Percentiles rank a stretch among this genome's conserved stretches.
phyloP scores from a whole-genome alignment of 495 filamentous ascomycete species.

The Oidiodendron maius region DNA sequence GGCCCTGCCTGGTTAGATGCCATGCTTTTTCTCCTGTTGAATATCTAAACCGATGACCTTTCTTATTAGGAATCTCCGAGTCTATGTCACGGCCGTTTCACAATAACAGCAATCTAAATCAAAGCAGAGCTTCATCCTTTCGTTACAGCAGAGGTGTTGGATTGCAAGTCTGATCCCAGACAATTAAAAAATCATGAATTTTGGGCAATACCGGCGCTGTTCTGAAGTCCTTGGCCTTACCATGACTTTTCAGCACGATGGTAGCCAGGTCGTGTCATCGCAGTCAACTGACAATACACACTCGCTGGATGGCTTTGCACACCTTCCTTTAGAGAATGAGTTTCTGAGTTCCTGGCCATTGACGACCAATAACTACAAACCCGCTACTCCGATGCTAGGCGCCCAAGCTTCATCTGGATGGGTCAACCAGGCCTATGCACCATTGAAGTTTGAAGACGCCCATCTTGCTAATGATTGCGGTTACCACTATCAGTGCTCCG shows the following conservation, averaged over 20 bases:
- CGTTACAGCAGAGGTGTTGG: conserved; percentile 12
- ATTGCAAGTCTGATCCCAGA: conserved; percentile 1
- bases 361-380: conserved; percentile 6
- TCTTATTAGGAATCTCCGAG: conserved; percentile 17
- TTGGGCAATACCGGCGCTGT: conserved; percentile 9
- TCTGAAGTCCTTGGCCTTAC: conserved; percentile 12
- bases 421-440: conserved; percentile 7
- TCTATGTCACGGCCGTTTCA: conserved; percentile 12
- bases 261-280: not conserved
- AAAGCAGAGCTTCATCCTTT: conserved; percentile 12
- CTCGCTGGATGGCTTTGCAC: conserved; percentile 18
- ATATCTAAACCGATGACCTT: conserved; percentile 23
- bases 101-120: conserved; percentile 16
- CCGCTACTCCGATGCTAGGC: conserved; percentile 11
- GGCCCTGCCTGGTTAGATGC: conserved; percentile 11
- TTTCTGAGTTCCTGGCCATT: conserved; percentile 9
- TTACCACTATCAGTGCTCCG: conserved; percentile 9
- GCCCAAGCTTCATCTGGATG: conserved; percentile 14
- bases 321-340: conserved; percentile 9
- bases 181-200: conserved; percentile 16
- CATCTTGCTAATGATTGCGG: conserved; percentile 11
- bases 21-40: conserved; percentile 10
- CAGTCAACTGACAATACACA: conserved; percentile 8
- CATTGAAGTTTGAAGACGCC: conserved; percentile 10
- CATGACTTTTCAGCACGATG: conserved; percentile 14